Base-by-base conservation (phyloP, 202 grass and related monocot species). In the Setaria viridis region DNA sequence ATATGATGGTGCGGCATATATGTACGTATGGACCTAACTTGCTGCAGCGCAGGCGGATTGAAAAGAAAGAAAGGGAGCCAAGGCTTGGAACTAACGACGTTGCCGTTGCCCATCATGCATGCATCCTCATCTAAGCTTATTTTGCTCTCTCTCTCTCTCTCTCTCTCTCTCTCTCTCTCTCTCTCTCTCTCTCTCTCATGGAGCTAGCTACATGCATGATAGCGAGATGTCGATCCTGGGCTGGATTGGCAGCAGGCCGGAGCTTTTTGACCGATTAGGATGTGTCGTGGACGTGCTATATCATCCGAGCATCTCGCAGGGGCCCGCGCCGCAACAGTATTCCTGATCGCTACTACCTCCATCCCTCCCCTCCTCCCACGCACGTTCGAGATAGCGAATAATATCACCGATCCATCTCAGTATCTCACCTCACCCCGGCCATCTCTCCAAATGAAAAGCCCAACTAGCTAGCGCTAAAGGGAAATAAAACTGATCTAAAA, bases 251-350 rank as follows among this genome's bases (percentile, higher is more conserved):
- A 56, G 72, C 72, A 75, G 50, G 50, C 59, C 25, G 25, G 25
- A n/a, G 50, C 50, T 75, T 75, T 75, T 75, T 75, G 72, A 75
- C 72, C 72, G 79, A 70, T 80, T 66, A 72, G 55, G 63, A 82
- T 70, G 63, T 54, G 57, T 70, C 55, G 65, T 42, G 62, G 72
- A 82, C 30, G 43, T 62, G 55, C 54, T 47, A 72, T 17, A 64
- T 78, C 53, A 71, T 71, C 73, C 80, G 65, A 83, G 86, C 86
- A 88, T 79, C 86, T 88, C 73, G 74, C 80, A 20, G 34, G 71
- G 47, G 20, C 32, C 60, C 72, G 4, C 56, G 20, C 0, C 0
- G 33, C 63, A 64, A 84, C 80, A 88, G 86, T 79, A 65, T 25
- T 11, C 35, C 45, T 34, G 86, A 83, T 83, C 35, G 80, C 55